These are phyloP conservation scores for Cucurbita argyrosperma DNA, from an alignment of 306 rosid species.

Conservation along the genomic window DNA sequence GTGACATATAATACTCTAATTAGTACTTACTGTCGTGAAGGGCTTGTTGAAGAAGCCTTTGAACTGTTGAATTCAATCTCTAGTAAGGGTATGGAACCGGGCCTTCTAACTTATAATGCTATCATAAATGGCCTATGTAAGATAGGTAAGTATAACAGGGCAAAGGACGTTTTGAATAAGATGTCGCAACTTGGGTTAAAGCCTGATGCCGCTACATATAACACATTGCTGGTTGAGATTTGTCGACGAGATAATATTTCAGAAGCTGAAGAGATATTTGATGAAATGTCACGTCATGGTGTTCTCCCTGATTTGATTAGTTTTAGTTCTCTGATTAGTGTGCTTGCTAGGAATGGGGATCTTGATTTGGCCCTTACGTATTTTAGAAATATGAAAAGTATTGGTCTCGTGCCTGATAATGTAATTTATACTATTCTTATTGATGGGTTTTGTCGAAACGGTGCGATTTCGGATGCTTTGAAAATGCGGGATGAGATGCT, in stretches of 20 bases:
- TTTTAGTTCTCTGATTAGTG: slow-evolving; percentile 51
- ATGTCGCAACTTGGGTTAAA: slow-evolving; percentile 44
- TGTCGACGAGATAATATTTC: slow-evolving; percentile 42
- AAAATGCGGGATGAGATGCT: slow-evolving; percentile 64
- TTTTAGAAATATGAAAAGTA: slow-evolving; percentile 44
- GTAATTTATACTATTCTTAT: slow-evolving; percentile 77
- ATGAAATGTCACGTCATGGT: slow-evolving; percentile 38
- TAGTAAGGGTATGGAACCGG: slow-evolving; percentile 45
- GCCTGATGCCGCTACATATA: slow-evolving; percentile 62
- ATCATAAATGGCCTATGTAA: slow-evolving; percentile 72
- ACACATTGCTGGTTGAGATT: slow-evolving; percentile 51
- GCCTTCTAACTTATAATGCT: slow-evolving; percentile 58
- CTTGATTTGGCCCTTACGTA: slow-evolving; percentile 38
- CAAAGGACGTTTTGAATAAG: slow-evolving; percentile 39
- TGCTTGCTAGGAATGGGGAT: slow-evolving; percentile 47
- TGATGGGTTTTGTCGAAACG: slow-evolving; percentile 62
- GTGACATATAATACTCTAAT: slow-evolving; percentile 74
- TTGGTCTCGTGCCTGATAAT: slow-evolving; percentile 68
- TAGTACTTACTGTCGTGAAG: slow-evolving; percentile 50
- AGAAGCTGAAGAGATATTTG: slow-evolving; percentile 54
- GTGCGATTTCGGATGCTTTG: slow-evolving; percentile 49
- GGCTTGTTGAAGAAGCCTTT: slow-evolving; percentile 45
- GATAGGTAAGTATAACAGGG: slow-evolving; percentile 38
- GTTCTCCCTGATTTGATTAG: slow-evolving; percentile 68
- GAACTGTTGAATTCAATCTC: slow-evolving; percentile 30